Conservation (phyloP, 192 early-diverging fungal genomes). For the Linnemannia elongata region DNA sequence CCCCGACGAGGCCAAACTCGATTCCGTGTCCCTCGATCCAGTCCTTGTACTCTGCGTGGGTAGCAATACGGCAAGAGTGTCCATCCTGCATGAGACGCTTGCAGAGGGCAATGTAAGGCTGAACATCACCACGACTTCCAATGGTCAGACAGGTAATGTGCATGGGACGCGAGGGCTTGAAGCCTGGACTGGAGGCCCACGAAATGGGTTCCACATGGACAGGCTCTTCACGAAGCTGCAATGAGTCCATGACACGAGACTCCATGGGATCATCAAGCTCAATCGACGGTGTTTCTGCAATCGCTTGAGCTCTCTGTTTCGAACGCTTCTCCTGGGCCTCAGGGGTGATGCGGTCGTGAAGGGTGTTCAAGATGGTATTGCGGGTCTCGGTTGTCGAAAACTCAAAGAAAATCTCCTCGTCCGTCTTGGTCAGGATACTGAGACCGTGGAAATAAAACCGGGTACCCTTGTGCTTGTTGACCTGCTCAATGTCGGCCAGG, state of each 20-base stretch:
- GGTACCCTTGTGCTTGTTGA: constrained; percentile 53
- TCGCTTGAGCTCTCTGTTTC: constrained; percentile 31
- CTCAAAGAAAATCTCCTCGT: constrained; percentile 71
- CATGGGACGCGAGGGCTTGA: constrained; percentile 60
- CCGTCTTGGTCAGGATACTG: constrained; percentile 58
- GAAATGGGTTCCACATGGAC: constrained; percentile 46
- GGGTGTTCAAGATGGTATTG: constrained; percentile 38
- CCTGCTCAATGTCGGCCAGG: constrained; percentile 59
- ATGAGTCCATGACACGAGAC: constrained; percentile 31
- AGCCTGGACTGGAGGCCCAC: constrained; percentile 29
- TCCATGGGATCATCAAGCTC: constrained; percentile 50
- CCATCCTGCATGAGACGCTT: constrained; percentile 74
- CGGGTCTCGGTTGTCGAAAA: constrained; percentile 59
- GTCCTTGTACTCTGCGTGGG: constrained; percentile 73
- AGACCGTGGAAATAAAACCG: constrained; percentile 61
- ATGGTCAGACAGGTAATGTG: constrained; percentile 80
- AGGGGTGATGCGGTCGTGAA: constrained; percentile 27
- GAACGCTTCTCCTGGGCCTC: constrained; percentile 32
- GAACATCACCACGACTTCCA: constrained; percentile 83
- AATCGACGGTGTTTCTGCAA: constrained; percentile 33
- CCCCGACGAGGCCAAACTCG: constrained; percentile 76
- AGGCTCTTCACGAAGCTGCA: constrained; percentile 46
- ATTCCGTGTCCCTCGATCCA: constrained; percentile 77
- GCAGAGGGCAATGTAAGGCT: constrained; percentile 78
- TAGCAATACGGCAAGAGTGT: constrained; percentile 75